Base-by-base conservation (phyloP, 805 yeast genomes). In the Millerozyma miso region DNA sequence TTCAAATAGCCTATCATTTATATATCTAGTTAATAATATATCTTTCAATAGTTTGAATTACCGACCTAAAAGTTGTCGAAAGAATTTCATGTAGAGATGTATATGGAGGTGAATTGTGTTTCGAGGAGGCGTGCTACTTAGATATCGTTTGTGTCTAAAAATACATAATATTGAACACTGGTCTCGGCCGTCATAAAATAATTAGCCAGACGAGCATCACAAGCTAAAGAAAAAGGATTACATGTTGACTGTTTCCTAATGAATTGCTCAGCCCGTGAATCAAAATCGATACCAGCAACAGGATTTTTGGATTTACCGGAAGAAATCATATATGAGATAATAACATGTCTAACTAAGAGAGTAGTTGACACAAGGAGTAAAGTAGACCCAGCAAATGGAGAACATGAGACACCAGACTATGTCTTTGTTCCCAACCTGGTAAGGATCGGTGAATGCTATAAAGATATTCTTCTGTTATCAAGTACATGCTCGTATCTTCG, bases 401-500 rank as follows among this genome's bases (percentile, higher is more conserved):
- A 7, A 13, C 4, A 19, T 8, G 35, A 36, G 18, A 12, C 12
- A 2, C 52, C 51, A 2, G 18, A n/a, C 2, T 41, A 35, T 18
- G 39, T 44, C 1, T 50, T 33, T 42, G 42, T 39, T 5, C 39
- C 42, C 13, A 52, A 52, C 41, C 34, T 33, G 33, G 37, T 33
- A 12, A 31, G 33, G 32, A 42, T 40, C 33, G 38, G 19, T 8
- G 16, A 19, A 12, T 41, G 48, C 12, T 54, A 44, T 35, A 4
- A 12, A 3, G 50, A 44, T 26, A 37, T 62, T 18, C 14, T 59
- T 10, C 40, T 51, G 2, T 47, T 63, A 13, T 51, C 61, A 3
- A 45, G 55, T 7, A 60, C 67, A 12, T 62, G 67, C 38, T 40
- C 38, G 8, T 41, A 40, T 6, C 44, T 64, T 3, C 49, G 69